Conservation (phyloP, 331 rosid species). For the Rhamnella rubrinervis region DNA sequence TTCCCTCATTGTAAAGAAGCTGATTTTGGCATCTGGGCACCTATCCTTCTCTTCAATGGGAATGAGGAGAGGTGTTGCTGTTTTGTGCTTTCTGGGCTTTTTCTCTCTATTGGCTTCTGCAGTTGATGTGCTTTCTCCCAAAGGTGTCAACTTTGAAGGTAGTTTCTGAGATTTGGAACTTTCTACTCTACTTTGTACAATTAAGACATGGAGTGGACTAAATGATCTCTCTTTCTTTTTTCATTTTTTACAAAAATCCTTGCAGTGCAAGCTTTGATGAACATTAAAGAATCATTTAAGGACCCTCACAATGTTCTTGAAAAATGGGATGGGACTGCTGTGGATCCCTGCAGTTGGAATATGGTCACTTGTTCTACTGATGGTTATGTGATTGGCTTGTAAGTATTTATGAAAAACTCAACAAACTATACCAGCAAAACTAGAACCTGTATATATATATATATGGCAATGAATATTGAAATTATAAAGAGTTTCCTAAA, state of each 20-base stretch:
- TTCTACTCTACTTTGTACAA: conserved; percentile 1
- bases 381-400: conserved; percentile 60
- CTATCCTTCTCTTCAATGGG: conserved; percentile 41
- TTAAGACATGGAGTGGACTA: background rate
- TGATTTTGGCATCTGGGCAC: conserved; percentile 26
- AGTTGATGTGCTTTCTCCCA: conserved; percentile 58
- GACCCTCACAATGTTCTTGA: conserved; percentile 63
- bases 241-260: background rate
- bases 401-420: conserved; percentile 29
- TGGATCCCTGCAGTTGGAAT: conserved; percentile 94
- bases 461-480: background rate
- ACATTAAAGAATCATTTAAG: conserved; percentile 41
- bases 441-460: background rate
- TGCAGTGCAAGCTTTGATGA: conserved; percentile 77
- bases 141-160: conserved; percentile 97
- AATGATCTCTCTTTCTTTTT: background rate
- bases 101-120: conserved; percentile 50
- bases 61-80: conserved; percentile 20
- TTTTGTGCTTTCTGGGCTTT: conserved; percentile 39
- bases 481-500: background rate
- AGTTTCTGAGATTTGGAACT: conserved; percentile 6
- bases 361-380: conserved; percentile 82
- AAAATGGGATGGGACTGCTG: conserved; percentile 80
- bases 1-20: conserved; percentile 16
- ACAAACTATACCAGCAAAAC: background rate